Conservation (phyloP, 1,284 basidiomycete genomes). For the Ganoderma lucidum region DNA sequence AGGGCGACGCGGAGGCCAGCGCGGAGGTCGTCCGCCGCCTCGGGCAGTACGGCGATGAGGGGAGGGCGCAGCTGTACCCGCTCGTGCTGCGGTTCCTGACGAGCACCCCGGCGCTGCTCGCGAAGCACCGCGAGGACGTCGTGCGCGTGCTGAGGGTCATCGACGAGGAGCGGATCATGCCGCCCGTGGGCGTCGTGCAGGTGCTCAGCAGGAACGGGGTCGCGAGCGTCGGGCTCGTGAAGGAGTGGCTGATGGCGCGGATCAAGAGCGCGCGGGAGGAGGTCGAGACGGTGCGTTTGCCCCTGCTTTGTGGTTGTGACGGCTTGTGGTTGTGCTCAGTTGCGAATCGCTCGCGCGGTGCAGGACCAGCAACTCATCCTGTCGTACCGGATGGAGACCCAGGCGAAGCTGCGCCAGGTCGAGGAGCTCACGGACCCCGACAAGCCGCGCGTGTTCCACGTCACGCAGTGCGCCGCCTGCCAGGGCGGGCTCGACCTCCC, state of each 20-base stretch:
- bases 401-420: constrained; percentile 84
- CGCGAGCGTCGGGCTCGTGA: constrained; percentile 90
- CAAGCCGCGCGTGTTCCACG: constrained; percentile 90
- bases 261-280: constrained; percentile 80
- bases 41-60: constrained; percentile 70
- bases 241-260: constrained; percentile 86
- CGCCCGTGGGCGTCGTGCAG: constrained; percentile 90
- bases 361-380: constrained; percentile 87
- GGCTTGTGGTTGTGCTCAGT: no score
- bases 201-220: constrained; percentile 87
- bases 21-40: constrained; percentile 79
- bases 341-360: neutral
- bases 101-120: constrained; percentile 74
- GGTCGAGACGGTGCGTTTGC: constrained; percentile 75
- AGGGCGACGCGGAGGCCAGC: constrained; percentile 57
- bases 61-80: constrained; percentile 83
- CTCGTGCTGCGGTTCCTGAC: constrained; percentile 93
- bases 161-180: constrained; percentile 83
- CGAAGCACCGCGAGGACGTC: constrained; percentile 77
- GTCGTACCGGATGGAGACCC: constrained; percentile 89
- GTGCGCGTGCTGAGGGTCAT: constrained; percentile 77
- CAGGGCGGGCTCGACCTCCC: constrained; percentile 91
- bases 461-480: constrained; percentile 91
- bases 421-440: constrained; percentile 80
- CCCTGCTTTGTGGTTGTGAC: neutral